Evolutionary conservation across 1,139 yeast species (phyloP).

Genomic region (Lodderomyces pseudojiufengensis): DNA sequence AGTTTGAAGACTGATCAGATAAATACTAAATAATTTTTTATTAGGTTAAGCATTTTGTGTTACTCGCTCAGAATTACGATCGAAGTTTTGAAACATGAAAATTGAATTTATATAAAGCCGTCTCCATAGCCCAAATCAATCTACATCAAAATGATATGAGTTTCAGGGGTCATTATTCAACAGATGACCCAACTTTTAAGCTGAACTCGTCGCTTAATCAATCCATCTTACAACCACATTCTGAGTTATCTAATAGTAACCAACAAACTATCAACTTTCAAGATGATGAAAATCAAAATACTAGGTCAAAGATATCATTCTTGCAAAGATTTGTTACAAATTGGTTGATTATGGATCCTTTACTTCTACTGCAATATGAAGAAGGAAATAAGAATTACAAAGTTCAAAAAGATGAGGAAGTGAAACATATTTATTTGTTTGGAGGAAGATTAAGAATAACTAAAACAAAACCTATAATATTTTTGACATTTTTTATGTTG

Average conservation of each 20-base stretch:
- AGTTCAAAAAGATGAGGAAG: conserved; percentile 26
- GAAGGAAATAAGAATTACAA: conserved; percentile 30
- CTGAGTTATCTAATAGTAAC: conserved; percentile 1
- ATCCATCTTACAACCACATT: conserved; percentile 1
- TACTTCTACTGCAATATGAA: conserved; percentile 10
- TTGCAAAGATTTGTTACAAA: conserved; percentile 30
- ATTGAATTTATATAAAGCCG: no score
- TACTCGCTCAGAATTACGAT: no score
- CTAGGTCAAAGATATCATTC: conserved; percentile 8
- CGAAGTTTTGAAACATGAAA: no score
- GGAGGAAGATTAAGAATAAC: conserved; percentile 62
- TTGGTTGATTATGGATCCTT: conserved; percentile 46
- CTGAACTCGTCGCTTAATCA: conserved; percentile 2
- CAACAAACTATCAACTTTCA: not conserved
- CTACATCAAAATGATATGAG: conserved; percentile 5
- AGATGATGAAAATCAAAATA: not conserved
- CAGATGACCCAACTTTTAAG: conserved; percentile 2
- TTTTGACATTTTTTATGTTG: conserved; percentile 32
- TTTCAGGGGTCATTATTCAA: conserved; percentile 1
- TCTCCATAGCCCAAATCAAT: no score
- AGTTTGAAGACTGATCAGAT: no score
- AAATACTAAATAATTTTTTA: no score
- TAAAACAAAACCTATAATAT: conserved; percentile 32
- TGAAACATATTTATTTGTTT: conserved; percentile 42
- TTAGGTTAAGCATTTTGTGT: no score